These are phyloP conservation scores for Petunia axillaris DNA, from an alignment of 257 asterid species.

Conservation along the genomic window DNA sequence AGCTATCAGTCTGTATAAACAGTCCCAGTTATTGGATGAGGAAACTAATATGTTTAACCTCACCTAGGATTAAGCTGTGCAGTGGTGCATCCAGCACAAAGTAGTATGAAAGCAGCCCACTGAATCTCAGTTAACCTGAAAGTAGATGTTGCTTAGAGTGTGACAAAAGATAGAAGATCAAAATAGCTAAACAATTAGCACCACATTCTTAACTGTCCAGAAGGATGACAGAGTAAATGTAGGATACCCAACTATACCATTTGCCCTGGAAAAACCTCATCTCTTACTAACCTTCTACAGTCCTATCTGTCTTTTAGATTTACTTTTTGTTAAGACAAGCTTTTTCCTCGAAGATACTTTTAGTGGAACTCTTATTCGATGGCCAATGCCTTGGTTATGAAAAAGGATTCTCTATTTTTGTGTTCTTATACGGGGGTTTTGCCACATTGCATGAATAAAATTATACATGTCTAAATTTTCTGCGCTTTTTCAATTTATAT, in stretches of 20 bases:
- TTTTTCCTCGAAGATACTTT: background rate
- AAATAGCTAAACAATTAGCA: background rate
- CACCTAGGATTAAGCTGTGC: constrained; percentile 96
- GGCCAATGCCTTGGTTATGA: background rate
- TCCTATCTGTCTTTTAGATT: background rate
- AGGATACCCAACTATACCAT: background rate
- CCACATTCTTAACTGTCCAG: constrained; percentile 5
- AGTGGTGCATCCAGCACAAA: constrained; percentile 99
- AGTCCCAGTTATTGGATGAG: constrained; percentile 19
- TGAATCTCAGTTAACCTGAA: constrained; percentile 92
- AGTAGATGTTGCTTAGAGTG: background rate
- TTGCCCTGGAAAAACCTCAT: background rate
- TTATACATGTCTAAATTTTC: background rate
- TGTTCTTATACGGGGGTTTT: background rate
- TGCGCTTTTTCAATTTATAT: no score
- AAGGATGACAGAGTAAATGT: background rate
- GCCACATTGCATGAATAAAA: background rate
- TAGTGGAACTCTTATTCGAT: background rate
- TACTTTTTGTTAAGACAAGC: background rate
- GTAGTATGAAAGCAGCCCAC: constrained; percentile 94
- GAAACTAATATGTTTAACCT: constrained; percentile 38
- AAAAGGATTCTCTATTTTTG: background rate
- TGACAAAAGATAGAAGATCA: background rate
- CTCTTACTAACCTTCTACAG: background rate
- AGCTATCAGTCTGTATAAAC: constrained; percentile 7